phyloP scores from a whole-genome alignment of 805 yeast genomes.

The Wickerhamiella brachini region DNA sequence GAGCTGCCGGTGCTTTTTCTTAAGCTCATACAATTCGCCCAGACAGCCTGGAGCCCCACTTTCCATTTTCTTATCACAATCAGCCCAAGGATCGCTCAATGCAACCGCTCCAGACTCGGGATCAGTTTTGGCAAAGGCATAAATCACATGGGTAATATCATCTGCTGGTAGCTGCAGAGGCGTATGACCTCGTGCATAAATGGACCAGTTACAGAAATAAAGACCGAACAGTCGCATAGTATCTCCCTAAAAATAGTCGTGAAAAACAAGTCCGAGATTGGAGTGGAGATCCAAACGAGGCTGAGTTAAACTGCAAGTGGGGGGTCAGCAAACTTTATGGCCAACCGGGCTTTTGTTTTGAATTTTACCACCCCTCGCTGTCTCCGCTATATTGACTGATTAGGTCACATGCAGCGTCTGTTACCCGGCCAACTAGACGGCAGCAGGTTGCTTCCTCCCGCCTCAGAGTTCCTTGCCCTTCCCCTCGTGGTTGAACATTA shows the following conservation, averaged over 20 bases:
- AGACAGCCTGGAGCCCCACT: conserved; percentile 33
- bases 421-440: background rate
- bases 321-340: background rate
- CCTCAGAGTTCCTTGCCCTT: background rate
- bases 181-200: conserved; percentile 43
- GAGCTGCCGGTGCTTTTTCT: conserved; percentile 28
- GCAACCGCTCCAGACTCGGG: conserved; percentile 37
- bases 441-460: background rate
- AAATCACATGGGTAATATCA: conserved; percentile 52
- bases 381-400: background rate
- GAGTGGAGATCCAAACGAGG: background rate
- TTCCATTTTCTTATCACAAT: conserved; percentile 26
- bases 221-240: conserved; percentile 7
- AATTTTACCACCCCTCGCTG: background rate
- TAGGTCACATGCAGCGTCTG: background rate
- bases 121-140: conserved; percentile 59
- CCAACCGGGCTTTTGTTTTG: no score
- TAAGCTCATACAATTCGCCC: conserved; percentile 36
- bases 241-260: background rate
- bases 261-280: no score
- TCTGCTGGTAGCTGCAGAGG: conserved; percentile 50
- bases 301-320: background rate
- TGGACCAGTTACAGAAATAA: conserved; percentile 41
- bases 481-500: background rate
- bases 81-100: conserved; percentile 56